Base-by-base conservation (phyloP, 1,284 basidiomycete genomes). In the Ceratorhiza oryzae-sativae region DNA sequence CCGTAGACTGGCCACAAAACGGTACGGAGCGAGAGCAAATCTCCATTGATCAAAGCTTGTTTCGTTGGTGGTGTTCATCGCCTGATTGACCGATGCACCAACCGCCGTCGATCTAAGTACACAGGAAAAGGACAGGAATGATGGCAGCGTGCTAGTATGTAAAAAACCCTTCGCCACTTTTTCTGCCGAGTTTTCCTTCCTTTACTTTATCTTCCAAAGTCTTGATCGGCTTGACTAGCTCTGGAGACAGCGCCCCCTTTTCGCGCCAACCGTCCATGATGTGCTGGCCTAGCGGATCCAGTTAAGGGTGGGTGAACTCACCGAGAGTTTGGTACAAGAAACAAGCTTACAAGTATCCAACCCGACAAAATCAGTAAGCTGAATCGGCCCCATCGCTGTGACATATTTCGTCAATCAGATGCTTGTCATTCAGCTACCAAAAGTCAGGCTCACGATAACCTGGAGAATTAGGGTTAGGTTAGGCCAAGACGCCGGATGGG, bases 331-430 rank as follows among this genome's bases (percentile, higher is more conserved):
- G 42, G n/a, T 18, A 18, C 18, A 18, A 4, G 42, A 45, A n/a
- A 18, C 25, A 36, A 56, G 68, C 73, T 63, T 34, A 78, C 80
- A 77, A 8, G 80, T 80, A 81, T 84, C 84, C 56, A 86, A 79
- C 46, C 85, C 85, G 51, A 86, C 83, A 71, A 85, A 83, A 77
- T 87, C 86, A 34, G 84, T 81, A 9, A 87, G 81, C 78, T 86
- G 84, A 76, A 87, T 83, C 30, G 86, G 86, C 75, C 85, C 80
- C 77, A 82, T 79, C 6, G 79, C 73, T 75, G 36, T 32, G 25
- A 6, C 12, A 36, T 23, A n/a, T 36, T 30, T 30, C 8, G 25
- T 71, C n/a, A 53, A 13, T 23, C 2, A 46, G 25, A 32, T 4
- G 36, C 42, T 55, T 39, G 13, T 32, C 32, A 8, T 5, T 30